A percentile compares a stretch with the other conserved stretches of the same genome.
phyloP scores from a whole-genome alignment of 805 yeast species.

The Saturnispora kantuleensis region DNA sequence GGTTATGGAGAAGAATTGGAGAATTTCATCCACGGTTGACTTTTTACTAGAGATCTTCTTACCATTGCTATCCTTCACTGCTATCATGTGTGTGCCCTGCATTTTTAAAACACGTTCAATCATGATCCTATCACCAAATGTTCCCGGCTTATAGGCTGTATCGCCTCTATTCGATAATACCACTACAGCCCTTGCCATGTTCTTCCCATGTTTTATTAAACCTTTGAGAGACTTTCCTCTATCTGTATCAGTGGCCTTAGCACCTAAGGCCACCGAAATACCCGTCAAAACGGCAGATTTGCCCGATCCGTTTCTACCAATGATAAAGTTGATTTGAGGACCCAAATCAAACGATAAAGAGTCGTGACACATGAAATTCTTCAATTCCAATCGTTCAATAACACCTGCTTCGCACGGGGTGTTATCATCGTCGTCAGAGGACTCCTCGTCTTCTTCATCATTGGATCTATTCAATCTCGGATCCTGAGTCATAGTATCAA shows the following conservation, averaged over 20 bases:
- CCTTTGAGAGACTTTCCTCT: constrained; percentile 66
- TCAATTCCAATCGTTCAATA: constrained; percentile 50
- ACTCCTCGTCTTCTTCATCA: neutral
- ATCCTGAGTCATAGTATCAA: constrained; percentile 18
- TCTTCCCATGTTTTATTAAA: constrained; percentile 67
- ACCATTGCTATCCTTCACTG: constrained; percentile 43
- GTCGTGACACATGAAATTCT: constrained; percentile 86
- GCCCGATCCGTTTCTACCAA: constrained; percentile 89
- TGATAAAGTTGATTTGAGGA: constrained; percentile 73
- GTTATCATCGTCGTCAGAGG: constrained; percentile 14
- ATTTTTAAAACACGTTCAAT: constrained; percentile 58
- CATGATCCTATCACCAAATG: constrained; percentile 58
- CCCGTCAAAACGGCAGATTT: constrained; percentile 85
- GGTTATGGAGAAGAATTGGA: constrained; percentile 63
- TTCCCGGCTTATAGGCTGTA: constrained; percentile 55
- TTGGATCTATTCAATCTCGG: constrained; percentile 3
- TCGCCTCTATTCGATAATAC: constrained; percentile 53
- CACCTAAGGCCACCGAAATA: constrained; percentile 78
- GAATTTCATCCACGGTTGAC: constrained; percentile 54
- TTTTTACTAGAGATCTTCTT: constrained; percentile 50
- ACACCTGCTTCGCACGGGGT: constrained; percentile 50
- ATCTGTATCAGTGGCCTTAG: constrained; percentile 77
- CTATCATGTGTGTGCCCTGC: constrained; percentile 44
- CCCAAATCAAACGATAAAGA: constrained; percentile 68
- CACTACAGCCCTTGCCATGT: constrained; percentile 57